Evolutionary conservation across 768 basidiomycete species (phyloP).

Genomic region (Dacryopinax primogenitus): DNA sequence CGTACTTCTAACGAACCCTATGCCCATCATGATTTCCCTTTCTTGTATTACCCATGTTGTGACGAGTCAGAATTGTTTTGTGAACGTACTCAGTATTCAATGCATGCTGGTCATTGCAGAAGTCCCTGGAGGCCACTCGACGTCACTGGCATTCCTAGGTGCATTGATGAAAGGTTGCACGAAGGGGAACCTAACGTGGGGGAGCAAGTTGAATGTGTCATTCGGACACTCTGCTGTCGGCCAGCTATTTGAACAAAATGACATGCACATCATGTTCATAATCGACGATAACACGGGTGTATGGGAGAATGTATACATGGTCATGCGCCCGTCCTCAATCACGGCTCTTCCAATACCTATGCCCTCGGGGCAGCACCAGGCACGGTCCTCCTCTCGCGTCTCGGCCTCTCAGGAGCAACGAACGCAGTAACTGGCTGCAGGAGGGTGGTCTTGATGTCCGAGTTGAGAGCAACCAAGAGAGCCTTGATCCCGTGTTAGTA

Average conservation of each 20-base stretch:
- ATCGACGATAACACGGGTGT: slow-evolving; percentile 1
- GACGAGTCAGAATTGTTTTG: neutral
- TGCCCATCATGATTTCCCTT: neutral
- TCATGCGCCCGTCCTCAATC: neutral
- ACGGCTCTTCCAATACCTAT: neutral
- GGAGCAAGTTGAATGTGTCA: too few relatives aligned
- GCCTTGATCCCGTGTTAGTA: slow-evolving; percentile 36
- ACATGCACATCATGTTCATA: slow-evolving; percentile 10
- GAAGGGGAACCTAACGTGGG: too few relatives aligned
- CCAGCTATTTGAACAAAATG: too few relatives aligned
- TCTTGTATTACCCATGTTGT: neutral
- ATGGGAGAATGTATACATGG: neutral
- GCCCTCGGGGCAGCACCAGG: slow-evolving; percentile 49
- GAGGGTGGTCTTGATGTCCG: slow-evolving; percentile 75
- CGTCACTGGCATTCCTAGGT: too few relatives aligned
- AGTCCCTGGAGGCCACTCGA: too few relatives aligned
- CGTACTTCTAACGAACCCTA: neutral
- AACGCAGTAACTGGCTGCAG: slow-evolving; percentile 46
- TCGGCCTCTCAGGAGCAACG: slow-evolving; percentile 51
- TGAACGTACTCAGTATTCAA: too few relatives aligned
- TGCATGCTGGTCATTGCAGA: too few relatives aligned
- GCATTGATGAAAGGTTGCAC: too few relatives aligned
- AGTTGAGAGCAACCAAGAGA: slow-evolving; percentile 83
- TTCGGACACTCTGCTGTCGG: too few relatives aligned
- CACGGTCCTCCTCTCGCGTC: slow-evolving; percentile 58